Evolutionary conservation across 352 stramenopile genomes (phyloP), one percentile per base, ranked within the genome.

Genomic region (Pythium phragmitis): DNA sequence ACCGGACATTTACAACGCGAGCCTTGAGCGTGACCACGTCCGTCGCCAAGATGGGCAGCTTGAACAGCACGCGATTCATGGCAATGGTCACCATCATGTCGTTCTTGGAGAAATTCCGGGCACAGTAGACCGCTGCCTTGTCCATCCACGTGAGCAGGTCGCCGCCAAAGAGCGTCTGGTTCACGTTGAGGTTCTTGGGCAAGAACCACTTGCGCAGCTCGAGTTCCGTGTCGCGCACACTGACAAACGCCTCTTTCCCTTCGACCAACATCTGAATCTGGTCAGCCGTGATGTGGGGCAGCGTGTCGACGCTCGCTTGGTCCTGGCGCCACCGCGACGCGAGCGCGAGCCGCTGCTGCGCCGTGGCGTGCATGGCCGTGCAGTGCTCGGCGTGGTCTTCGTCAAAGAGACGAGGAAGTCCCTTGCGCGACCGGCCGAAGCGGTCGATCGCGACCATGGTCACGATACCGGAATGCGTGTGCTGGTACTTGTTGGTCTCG

Each of bases 101-200:
- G 65, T 82, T 89, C 62, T 87, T 87, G 57, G 76, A 85, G 59
- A 89, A 89, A 55, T 85, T 87, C 58, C 76, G 74, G 11, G 76
- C 80, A 45, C 78, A 89, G 57, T 85, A 88, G 1, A 84, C 59
- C 34, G 80, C 80, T 26, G 78, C 77, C 60, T 89, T 88, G 67
- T 89, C 78, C 79, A 88, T 86, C 76, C 76, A 88, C 34, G 67
- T 76, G 47, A 88, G 75, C 54, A 88, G 72, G 65, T 89, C 80
- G n/a, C 77, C 80, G 4, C 80, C 80, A 61, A 88, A 88, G 47
- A 88, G 88, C 53, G 80, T 89, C 63, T 89, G 84, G 75, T 89
- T 89, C 28, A 76, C 75, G 70, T 88, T 90, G 41, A 90, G 37
- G 63, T 90, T 79, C 65, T 90, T 90, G 33, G 81, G 81, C 63